These are phyloP conservation scores for Penicillium sp. DNA, from an alignment of 2,329 filamentous ascomycete species.

Conservation along the genomic window DNA sequence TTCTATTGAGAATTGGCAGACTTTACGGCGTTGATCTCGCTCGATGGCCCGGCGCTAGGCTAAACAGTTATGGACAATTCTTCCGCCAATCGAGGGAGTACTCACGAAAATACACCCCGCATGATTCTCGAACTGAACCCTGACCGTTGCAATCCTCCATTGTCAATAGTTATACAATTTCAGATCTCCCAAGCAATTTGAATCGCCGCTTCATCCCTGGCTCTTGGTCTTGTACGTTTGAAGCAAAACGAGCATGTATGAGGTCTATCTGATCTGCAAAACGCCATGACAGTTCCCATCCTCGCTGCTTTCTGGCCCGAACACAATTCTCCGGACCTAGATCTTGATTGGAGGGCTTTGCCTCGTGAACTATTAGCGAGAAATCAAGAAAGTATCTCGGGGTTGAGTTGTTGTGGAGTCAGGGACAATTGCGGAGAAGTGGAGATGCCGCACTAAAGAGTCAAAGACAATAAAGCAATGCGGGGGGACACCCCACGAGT, in stretches of 20 bases:
- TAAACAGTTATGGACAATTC: not conserved
- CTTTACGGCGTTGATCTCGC: not conserved
- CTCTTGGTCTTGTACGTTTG: not conserved
- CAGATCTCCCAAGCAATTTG: too few relatives aligned
- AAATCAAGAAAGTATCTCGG: not conserved
- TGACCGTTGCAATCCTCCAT: not conserved
- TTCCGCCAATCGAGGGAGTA: not conserved
- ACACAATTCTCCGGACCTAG: not conserved
- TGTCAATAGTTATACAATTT: not conserved
- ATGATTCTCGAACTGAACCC: not conserved
- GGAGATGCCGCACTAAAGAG: not conserved
- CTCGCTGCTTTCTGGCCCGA: not conserved
- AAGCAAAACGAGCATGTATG: not conserved
- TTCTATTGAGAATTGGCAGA: not conserved
- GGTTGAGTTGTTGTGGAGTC: not conserved
- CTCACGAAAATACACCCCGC: not conserved
- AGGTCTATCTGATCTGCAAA: not conserved
- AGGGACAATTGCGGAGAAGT: conserved; percentile 1
- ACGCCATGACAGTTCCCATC: not conserved
- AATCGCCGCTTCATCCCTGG: too few relatives aligned
- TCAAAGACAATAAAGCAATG: not conserved
- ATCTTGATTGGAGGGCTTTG: not conserved
- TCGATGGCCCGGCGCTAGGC: not conserved
- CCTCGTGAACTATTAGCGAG: not conserved
- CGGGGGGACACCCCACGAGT: not conserved